Base-by-base conservation (phyloP, 768 basidiomycete genomes). In the Guyanaporus albipodus region DNA sequence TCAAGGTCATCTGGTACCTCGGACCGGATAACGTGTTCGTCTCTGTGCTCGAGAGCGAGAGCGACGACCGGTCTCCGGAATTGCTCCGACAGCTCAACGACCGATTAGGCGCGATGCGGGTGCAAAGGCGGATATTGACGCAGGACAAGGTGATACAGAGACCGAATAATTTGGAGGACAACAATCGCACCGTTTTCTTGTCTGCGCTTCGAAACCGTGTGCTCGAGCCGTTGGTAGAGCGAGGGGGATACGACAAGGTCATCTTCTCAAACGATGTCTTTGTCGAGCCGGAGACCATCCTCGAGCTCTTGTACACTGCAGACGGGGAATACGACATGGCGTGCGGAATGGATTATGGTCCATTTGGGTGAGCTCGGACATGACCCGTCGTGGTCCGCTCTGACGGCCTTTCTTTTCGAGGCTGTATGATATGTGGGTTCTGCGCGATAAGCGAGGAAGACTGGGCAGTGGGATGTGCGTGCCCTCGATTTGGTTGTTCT, bases 191-290 rank as follows among this genome's bases (percentile, higher is more conserved):
- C 11, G 0, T 14, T 3, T 61, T 37, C 19, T 56, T 59, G 11
- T 11, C 58, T 6, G 38, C 61, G 2, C 61, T 68, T n/a, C 67
- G 73, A 26, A 74, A 76, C 52, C 64, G 62, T 26, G 74, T 58
- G 4, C 57, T 76, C 27, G 69, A 73, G 46, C 74, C 73, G 6
- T 57, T 75, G 21, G 54, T 69, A 9, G 48, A 60, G 38, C 38
- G 31, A 0, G 71, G 72, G 5, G 67, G 68, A 1, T 70, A 67
- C 33, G 69, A 71, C 50, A 60, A 61, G 41, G 65, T 74, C 8
- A 32, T 76, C 0, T 74, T 73, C 57, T 65, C 68, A 0, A 75
- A 75, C 46, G 74, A 75, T 54, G 55, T 74, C 8, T 69, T 54
- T 44, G 53, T 74, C 49, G 69, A 70, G 26, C 70, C 71, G 6